Conservation (phyloP, 306 rosid genomes). For the Prunus kanzakura region DNA sequence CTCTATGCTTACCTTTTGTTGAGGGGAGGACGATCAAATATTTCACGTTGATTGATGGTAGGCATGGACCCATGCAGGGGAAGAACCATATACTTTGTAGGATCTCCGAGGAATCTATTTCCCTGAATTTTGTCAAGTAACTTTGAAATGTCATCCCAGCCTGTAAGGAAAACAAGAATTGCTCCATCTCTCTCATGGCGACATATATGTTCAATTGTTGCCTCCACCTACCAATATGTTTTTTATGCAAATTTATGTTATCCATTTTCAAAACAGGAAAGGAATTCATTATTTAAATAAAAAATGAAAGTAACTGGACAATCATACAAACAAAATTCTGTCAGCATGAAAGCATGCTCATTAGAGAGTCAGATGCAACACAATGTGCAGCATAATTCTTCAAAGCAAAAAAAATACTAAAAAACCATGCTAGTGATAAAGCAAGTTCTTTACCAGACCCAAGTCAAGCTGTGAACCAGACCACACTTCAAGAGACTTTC, state of each 20-base stretch:
- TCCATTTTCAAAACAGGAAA: background rate
- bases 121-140: conserved; percentile 70
- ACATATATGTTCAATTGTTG: conserved; percentile 74
- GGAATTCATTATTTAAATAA: background rate
- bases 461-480: conserved; percentile 81
- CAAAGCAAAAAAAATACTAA: background rate
- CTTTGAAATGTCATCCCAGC: conserved; percentile 97
- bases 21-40: conserved; percentile 85
- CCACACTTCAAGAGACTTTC: conserved; percentile 93
- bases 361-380: background rate
- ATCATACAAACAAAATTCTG: background rate
- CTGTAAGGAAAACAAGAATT: conserved; percentile 88
- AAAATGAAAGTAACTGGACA: background rate
- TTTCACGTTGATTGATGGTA: conserved; percentile 81
- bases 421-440: background rate
- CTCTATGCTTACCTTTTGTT: conserved; percentile 68
- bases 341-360: background rate
- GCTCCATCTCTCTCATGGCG: conserved; percentile 80
- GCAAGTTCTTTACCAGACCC: conserved; percentile 69
- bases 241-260: background rate
- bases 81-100: conserved; percentile 65
- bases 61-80: conserved; percentile 98
- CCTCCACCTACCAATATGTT: conserved; percentile 60
- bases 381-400: background rate
- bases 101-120: conserved; percentile 71